These are phyloP conservation scores for Syzygium oleosum DNA, from an alignment of 345 rosid species.

Conservation along the genomic window DNA sequence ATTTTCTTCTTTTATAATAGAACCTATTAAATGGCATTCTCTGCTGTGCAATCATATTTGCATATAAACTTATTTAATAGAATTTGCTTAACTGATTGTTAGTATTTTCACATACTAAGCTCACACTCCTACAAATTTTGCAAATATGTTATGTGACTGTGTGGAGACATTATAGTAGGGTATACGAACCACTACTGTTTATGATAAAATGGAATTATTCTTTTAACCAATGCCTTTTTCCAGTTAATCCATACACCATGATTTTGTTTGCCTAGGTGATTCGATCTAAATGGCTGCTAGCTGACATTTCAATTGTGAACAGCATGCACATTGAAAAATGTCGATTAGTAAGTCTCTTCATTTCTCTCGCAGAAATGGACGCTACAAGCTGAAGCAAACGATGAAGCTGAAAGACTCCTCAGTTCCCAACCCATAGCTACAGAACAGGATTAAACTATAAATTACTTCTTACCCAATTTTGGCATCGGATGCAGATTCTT, in stretches of 20 bases:
- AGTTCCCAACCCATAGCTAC: slow-evolving; percentile 42
- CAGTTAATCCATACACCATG: too few species aligned
- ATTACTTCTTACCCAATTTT: background rate
- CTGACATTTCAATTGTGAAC: background rate
- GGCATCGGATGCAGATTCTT: background rate
- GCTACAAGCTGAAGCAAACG: slow-evolving; percentile 89
- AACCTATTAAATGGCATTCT: background rate
- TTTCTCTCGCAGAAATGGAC: slow-evolving; percentile 60
- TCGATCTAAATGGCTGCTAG: background rate
- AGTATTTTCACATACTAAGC: background rate
- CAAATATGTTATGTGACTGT: background rate
- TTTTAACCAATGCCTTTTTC: background rate
- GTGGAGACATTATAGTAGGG: background rate
- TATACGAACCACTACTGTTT: background rate
- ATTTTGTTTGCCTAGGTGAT: too few species aligned
- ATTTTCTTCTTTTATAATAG: background rate
- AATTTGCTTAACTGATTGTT: background rate
- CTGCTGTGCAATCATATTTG: background rate
- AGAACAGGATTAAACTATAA: slow-evolving; percentile 11
- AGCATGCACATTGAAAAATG: background rate
- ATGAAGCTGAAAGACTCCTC: slow-evolving; percentile 87
- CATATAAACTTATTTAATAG: background rate
- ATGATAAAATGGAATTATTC: background rate
- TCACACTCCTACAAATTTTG: background rate
- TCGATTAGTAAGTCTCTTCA: background rate